A percentile compares a stretch with the other conserved stretches of the same genome.
Evolutionary conservation across 495 filamentous ascomycete genomes (phyloP).

Genomic region (Tuber brumale): DNA sequence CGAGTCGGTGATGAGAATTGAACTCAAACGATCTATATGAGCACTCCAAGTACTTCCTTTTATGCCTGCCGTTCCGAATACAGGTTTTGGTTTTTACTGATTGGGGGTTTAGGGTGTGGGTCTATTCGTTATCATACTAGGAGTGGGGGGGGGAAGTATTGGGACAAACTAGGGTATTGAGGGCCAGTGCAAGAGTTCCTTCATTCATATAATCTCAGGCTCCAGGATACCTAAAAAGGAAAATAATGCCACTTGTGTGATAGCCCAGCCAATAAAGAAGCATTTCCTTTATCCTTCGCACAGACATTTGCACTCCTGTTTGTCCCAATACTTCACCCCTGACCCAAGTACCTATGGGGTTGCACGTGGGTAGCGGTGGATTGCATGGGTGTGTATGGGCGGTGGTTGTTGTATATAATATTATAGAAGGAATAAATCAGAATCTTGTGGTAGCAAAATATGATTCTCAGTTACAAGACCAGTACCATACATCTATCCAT

Average conservation of each 20-base stretch:
- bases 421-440: neutral
- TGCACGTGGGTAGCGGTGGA: neutral
- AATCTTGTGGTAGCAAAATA: neutral
- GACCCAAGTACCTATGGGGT: neutral
- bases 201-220: too few species aligned
- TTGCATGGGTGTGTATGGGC: neutral
- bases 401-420: neutral
- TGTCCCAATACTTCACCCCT: too few species aligned
- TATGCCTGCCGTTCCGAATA: neutral
- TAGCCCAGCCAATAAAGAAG: too few species aligned
- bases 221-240: too few species aligned
- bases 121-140: too few species aligned
- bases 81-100: neutral
- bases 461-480: neutral
- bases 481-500: neutral
- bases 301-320: too few species aligned
- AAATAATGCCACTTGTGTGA: too few species aligned
- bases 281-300: too few species aligned
- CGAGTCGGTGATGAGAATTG: conserved; percentile 1
- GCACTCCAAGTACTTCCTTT: neutral
- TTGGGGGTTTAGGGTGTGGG: neutral
- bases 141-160: too few species aligned
- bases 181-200: too few species aligned
- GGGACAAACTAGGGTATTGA: too few species aligned
- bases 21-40: conserved; percentile 4